These are phyloP conservation scores for Trichosporon inkin DNA, from an alignment of 1,284 basidiomycete genomes.

Conservation along the genomic window DNA sequence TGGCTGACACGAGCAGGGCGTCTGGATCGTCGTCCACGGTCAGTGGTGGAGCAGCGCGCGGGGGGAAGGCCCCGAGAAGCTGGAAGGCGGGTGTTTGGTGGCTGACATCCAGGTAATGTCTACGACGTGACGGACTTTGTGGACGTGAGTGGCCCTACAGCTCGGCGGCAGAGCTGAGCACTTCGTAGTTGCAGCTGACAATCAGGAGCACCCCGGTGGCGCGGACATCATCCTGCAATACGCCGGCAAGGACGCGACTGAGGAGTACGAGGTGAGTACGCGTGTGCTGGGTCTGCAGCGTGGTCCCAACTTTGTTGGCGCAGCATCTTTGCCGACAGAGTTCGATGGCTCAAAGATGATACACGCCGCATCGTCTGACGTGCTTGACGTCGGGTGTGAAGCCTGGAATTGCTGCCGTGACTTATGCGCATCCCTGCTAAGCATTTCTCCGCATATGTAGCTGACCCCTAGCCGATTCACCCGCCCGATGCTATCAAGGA, in stretches of 20 bases:
- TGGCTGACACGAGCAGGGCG: constrained; percentile 55
- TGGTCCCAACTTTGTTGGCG: too few species aligned
- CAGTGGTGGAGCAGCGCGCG: constrained; percentile 23
- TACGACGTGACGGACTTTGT: constrained; percentile 76
- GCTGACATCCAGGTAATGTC: constrained; percentile 55
- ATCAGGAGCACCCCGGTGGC: constrained; percentile 62
- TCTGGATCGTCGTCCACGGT: constrained; percentile 88
- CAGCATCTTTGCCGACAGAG: background rate
- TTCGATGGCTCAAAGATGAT: too few species aligned
- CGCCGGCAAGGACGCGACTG: constrained; percentile 71
- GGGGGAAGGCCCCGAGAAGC: background rate
- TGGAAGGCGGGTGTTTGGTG: constrained; percentile 6
- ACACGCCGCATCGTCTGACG: too few species aligned
- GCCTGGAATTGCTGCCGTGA: background rate
- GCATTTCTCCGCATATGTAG: background rate
- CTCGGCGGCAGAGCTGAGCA: background rate
- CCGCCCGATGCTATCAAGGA: constrained; percentile 81
- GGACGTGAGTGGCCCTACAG: constrained; percentile 53
- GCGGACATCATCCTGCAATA: constrained; percentile 65
- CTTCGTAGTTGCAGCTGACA: constrained; percentile 3
- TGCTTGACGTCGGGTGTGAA: background rate
- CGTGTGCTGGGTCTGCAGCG: background rate
- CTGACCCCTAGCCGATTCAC: constrained; percentile 60
- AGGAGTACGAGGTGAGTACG: constrained; percentile 61
- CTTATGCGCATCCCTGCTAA: too few species aligned